These are phyloP conservation scores for Nakazawaea siamensis DNA, from an alignment of 805 yeast genomes.

Conservation along the genomic window DNA sequence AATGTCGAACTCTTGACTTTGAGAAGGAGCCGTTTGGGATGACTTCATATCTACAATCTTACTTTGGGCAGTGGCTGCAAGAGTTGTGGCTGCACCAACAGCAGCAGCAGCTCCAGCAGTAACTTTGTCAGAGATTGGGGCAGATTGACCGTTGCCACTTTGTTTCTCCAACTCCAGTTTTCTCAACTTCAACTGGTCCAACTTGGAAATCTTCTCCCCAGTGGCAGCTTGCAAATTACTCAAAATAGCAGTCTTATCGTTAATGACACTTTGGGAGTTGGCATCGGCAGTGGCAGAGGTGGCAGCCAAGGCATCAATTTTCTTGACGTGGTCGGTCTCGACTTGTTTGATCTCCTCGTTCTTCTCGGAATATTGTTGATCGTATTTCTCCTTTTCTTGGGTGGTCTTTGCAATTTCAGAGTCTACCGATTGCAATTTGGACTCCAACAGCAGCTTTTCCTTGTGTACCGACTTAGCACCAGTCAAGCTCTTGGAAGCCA, in stretches of 20 bases:
- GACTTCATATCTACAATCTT: slow-evolving; percentile 6
- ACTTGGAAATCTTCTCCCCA: not conserved
- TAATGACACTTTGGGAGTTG: slow-evolving; percentile 13
- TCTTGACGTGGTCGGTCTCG: slow-evolving; percentile 1
- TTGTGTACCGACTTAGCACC: not conserved
- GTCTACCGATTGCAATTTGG: not conserved
- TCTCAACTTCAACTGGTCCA: slow-evolving; percentile 3
- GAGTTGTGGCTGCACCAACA: not conserved
- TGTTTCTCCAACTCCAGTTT: slow-evolving; percentile 1
- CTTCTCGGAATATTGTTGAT: not conserved
- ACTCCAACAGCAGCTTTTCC: not conserved
- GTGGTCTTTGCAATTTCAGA: slow-evolving; percentile 1
- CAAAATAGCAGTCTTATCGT: slow-evolving; percentile 11
- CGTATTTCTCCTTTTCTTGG: slow-evolving; percentile 1
- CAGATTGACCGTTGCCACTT: not conserved
- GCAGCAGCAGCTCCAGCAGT: slow-evolving; percentile 4
- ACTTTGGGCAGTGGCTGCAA: slow-evolving; percentile 7
- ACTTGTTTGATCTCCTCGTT: not conserved
- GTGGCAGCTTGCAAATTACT: slow-evolving; percentile 2
- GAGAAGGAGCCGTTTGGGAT: too few species aligned
- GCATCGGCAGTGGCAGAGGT: slow-evolving; percentile 10
- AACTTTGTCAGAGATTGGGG: slow-evolving; percentile 3
- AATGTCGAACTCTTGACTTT: slow-evolving; percentile 1
- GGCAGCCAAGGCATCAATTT: not conserved
- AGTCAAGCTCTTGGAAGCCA: not conserved